Evolutionary conservation across 352 stramenopile species (phyloP).

Genomic region (Phytopythium litorale): DNA sequence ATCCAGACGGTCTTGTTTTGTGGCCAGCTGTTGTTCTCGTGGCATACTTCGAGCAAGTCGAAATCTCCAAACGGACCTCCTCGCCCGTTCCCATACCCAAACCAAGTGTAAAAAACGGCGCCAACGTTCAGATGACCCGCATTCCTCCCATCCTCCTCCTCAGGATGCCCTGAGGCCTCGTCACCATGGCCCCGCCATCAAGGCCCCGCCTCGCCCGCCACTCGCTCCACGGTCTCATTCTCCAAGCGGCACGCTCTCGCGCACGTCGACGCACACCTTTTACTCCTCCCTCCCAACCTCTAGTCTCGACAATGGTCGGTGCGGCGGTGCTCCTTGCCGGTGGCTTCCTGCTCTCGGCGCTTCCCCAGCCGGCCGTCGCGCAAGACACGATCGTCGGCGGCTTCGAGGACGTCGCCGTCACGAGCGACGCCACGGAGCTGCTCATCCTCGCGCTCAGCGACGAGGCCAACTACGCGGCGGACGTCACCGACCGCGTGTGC

Average conservation of each 20-base stretch:
- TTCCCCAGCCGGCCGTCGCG: neutral
- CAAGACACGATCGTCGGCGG: constrained; percentile 2
- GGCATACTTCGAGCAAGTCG: neutral
- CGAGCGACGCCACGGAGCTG: constrained; percentile 3
- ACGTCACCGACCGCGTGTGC: constrained; percentile 9
- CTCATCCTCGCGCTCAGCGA: constrained; percentile 6
- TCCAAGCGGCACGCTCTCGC: neutral
- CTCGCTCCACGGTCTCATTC: neutral
- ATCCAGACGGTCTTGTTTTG: neutral
- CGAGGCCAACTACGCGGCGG: constrained; percentile 4
- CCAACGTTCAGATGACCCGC: neutral
- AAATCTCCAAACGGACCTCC: neutral
- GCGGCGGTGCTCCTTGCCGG: neutral
- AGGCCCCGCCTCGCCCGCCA: neutral
- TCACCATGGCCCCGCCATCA: too few species aligned
- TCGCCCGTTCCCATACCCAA: neutral
- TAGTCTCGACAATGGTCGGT: neutral
- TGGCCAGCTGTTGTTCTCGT: neutral
- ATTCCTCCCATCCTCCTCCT: too few species aligned
- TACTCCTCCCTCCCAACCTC: neutral
- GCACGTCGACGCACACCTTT: neutral
- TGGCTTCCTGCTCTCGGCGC: neutral
- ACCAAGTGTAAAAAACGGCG: neutral
- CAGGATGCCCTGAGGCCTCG: too few species aligned
- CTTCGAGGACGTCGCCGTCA: constrained; percentile 2